Evolutionary conservation across 176 grass and related monocot species (phyloP).

Genomic region (Panicum miliaceum): DNA sequence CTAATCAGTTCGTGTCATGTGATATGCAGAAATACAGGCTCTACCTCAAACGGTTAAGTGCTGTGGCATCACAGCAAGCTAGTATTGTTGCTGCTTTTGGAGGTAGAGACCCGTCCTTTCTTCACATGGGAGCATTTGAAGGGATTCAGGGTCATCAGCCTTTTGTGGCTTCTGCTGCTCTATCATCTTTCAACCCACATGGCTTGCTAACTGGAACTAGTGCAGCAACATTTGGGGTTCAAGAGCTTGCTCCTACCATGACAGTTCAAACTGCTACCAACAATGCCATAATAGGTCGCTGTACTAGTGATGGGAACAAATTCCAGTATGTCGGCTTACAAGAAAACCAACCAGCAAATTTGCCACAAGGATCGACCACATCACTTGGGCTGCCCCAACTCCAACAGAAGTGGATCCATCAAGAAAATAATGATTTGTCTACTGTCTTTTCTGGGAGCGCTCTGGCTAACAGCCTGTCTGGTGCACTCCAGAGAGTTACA

Average conservation of each 20-base stretch:
- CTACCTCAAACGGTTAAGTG: slow-evolving; percentile 88
- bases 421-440: slow-evolving; percentile 54
- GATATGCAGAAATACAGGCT: slow-evolving; percentile 94
- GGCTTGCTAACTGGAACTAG: slow-evolving; percentile 52
- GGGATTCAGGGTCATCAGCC: slow-evolving; percentile 64
- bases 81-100: slow-evolving; percentile 85
- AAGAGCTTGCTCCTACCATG: slow-evolving; percentile 58
- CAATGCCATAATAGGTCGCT: slow-evolving; percentile 41
- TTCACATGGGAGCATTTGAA: slow-evolving; percentile 84
- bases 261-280: slow-evolving; percentile 46
- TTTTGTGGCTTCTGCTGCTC: slow-evolving; percentile 54
- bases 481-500: slow-evolving; percentile 50
- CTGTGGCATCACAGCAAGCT: slow-evolving; percentile 77
- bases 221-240: slow-evolving; percentile 49
- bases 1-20: slow-evolving; percentile 37
- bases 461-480: slow-evolving; percentile 46
- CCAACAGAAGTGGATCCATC: slow-evolving; percentile 63
- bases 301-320: slow-evolving; percentile 51
- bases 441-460: slow-evolving; percentile 46
- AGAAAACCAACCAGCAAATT: slow-evolving; percentile 49
- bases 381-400: slow-evolving; percentile 54
- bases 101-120: slow-evolving; percentile 69
- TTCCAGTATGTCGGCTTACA: slow-evolving; percentile 57
- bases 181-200: slow-evolving; percentile 70
- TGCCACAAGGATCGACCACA: slow-evolving; percentile 48